Evolutionary conservation across 352 stramenopile genomes (phyloP), one percentile per base, ranked within the genome.

Genomic region (Globisporangium middletonii): DNA sequence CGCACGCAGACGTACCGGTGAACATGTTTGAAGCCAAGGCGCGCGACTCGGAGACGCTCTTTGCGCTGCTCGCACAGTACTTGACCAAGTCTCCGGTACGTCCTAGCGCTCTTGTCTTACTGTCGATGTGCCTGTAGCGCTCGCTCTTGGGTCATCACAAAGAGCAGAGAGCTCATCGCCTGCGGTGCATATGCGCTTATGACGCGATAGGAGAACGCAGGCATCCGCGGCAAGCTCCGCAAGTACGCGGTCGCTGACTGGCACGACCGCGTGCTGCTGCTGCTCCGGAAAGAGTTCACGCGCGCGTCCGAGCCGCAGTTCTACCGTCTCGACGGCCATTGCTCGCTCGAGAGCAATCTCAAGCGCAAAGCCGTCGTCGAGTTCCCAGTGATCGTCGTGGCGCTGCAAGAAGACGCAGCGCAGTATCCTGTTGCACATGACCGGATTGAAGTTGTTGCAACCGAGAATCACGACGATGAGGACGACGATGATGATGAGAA

Each of bases 261-360:
- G 83, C 59, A 84, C 23, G 54, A 76, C 23, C 56, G 86, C 47
- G 48, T 90, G 37, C 45, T 79, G 53, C 58, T 94, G 41, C 57
- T 94, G 60, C 62, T 92, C 6, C 75, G 81, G 47, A 92, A 89
- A 65, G 82, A 94, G 65, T 94, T 94, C 48, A 82, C 77, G 1
- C 65, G 72, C 1, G 75, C 81, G 33, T 83, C 77, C 1, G 63
- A 85, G 48, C 73, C 79, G 15, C 77, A 89, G 59, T 94, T 82
- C 68, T 91, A 91, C 60, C 69, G 71, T 16, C 57, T 94, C 33
- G 73, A 92, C 53, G 75, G 80, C 38, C 74, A 67, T n/a, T 57
- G 68, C 37, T 78, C 71, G 8, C 62, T 94, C 15, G 82, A 79
- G 62, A 86, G 76, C 55, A 90, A 88, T 47, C 43, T 94, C 33